A percentile compares a stretch with the other conserved stretches of the same genome.
phyloP scores from a whole-genome alignment of 345 rosid species.

The Zanthoxylum bungeanum region DNA sequence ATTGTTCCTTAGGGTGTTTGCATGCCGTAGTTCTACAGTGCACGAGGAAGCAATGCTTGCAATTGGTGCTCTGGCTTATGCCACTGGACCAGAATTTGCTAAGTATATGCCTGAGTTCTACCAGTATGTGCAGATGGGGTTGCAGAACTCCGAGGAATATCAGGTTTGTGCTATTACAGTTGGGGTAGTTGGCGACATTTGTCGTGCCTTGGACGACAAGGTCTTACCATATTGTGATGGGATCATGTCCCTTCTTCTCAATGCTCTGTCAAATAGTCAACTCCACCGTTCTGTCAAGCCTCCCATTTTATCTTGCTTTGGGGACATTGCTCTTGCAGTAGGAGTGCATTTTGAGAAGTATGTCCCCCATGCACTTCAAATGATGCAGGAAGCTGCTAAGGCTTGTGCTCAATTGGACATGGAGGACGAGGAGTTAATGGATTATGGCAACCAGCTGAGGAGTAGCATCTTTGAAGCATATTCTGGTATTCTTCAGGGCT shows the following conservation, averaged over 20 bases:
- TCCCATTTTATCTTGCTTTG: constrained; percentile 87
- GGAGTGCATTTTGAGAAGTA: constrained; percentile 79
- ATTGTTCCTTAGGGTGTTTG: constrained; percentile 77
- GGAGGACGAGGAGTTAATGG: constrained; percentile 76
- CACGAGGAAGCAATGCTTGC: constrained; percentile 99
- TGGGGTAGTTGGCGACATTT: constrained; percentile 89
- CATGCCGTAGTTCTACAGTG: constrained; percentile 87
- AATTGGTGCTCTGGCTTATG: constrained; percentile 93
- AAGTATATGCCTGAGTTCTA: constrained; percentile 79
- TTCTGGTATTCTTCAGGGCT: constrained; percentile 93
- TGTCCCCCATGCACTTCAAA: constrained; percentile 50
- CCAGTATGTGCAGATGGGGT: constrained; percentile 82
- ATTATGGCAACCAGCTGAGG: constrained; percentile 77
- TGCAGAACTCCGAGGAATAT: constrained; percentile 88
- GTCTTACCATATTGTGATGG: constrained; percentile 81
- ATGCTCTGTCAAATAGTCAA: constrained; percentile 63
- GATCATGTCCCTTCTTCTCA: constrained; percentile 73
- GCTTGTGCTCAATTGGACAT: constrained; percentile 65
- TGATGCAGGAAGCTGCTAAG: constrained; percentile 88
- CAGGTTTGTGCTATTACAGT: constrained; percentile 90
- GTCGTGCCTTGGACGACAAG: constrained; percentile 81
- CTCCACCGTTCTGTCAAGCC: constrained; percentile 95
- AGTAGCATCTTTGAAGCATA: constrained; percentile 90
- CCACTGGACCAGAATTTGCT: constrained; percentile 70
- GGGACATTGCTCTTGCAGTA: constrained; percentile 89